phyloP scores from a whole-genome alignment of 805 yeast species.

The Candida odintsovae region DNA sequence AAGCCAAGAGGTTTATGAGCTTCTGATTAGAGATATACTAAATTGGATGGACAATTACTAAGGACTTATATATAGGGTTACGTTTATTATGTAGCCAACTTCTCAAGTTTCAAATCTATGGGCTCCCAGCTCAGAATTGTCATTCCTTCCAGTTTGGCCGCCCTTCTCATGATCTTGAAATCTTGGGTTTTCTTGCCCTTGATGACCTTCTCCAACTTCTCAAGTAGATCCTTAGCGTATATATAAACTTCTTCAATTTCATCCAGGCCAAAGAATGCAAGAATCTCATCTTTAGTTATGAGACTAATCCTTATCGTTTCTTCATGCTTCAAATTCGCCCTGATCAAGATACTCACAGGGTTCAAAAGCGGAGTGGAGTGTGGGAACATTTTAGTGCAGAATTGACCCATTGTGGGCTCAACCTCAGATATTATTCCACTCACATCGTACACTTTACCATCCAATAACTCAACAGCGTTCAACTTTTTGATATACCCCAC shows the following conservation, averaged over 20 bases:
- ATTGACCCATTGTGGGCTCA: conserved; percentile 13
- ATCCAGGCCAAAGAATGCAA: conserved; percentile 15
- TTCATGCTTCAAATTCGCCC: conserved; percentile 1
- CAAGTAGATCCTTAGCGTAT: conserved; percentile 4
- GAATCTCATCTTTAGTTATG: conserved; percentile 7
- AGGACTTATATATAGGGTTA: neutral
- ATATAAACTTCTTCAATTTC: conserved; percentile 22
- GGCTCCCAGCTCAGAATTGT: conserved; percentile 6
- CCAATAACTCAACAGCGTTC: conserved; percentile 14
- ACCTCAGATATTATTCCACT: conserved; percentile 13
- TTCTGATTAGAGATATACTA: conserved; percentile 11
- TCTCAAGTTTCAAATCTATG: neutral
- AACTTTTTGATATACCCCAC: conserved; percentile 3
- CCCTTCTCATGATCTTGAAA: conserved; percentile 11
- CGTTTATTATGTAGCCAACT: neutral
- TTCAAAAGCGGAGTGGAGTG: conserved; percentile 7
- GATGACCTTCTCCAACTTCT: conserved; percentile 5
- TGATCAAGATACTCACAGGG: conserved; percentile 7
- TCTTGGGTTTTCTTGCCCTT: conserved; percentile 1
- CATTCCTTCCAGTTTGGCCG: conserved; percentile 7
- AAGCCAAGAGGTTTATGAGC: conserved; percentile 11
- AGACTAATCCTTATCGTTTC: conserved; percentile 12
- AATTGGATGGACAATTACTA: conserved; percentile 17
- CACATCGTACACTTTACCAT: conserved; percentile 13
- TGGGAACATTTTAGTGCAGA: conserved; percentile 8